A percentile compares a stretch with the other conserved stretches of the same genome.
These are phyloP conservation scores for Vinca minor DNA, from an alignment of 257 asterid genomes.

Conservation along the genomic window DNA sequence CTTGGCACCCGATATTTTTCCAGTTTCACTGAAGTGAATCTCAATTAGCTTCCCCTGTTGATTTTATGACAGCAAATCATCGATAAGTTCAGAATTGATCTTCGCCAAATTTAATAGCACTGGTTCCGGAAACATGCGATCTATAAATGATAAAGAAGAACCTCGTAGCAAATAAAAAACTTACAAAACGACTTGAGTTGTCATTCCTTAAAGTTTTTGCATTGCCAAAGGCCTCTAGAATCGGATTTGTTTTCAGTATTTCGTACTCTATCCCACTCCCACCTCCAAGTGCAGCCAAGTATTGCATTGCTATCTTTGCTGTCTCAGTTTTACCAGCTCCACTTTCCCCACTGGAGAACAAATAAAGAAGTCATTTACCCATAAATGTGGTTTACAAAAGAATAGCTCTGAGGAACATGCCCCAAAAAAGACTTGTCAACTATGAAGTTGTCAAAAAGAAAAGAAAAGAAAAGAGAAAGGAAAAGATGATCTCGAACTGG, in stretches of 20 bases:
- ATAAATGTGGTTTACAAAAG: not conserved
- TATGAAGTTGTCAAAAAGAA: too few species aligned
- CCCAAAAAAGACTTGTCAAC: too few species aligned
- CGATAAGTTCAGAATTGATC: conserved; percentile 5
- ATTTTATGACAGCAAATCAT: not conserved
- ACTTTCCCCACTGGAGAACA: conserved; percentile 81
- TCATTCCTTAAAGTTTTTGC: conserved; percentile 94
- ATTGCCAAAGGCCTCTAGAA: conserved; percentile 96
- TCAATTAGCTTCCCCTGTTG: conserved; percentile 95
- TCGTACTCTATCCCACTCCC: conserved; percentile 98
- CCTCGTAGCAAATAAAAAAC: conserved; percentile 25
- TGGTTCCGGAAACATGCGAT: not conserved
- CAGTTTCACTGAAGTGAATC: conserved; percentile 96
- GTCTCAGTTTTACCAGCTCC: conserved; percentile 99
- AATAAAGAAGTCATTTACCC: conserved; percentile 13
- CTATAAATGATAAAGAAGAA: not conserved
- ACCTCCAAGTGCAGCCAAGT: conserved; percentile 96
- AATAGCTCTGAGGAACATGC: not conserved
- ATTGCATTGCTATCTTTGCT: conserved; percentile 99
- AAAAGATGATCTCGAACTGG: not conserved
- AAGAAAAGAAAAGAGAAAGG: too few species aligned
- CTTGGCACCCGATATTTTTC: conserved; percentile 94
- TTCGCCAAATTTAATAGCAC: not conserved
- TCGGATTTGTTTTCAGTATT: conserved; percentile 94
- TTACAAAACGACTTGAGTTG: conserved; percentile 98